These are phyloP conservation scores for Eucalyptus curtisii DNA, from an alignment of 345 rosid species.

Conservation along the genomic window DNA sequence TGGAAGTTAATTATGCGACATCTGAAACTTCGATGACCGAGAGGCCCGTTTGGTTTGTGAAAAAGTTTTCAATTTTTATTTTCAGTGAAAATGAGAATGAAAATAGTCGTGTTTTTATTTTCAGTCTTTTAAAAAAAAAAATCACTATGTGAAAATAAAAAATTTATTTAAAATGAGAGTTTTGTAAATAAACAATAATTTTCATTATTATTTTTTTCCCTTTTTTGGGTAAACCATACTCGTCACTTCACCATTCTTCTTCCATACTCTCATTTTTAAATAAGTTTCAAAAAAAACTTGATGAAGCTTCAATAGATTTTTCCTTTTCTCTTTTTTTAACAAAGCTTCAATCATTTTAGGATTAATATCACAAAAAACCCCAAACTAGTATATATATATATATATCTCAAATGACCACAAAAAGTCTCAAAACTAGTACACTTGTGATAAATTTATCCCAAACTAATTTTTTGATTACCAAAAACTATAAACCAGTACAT, in stretches of 20 bases:
- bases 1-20: not conserved
- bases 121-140: not conserved
- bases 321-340: too few relatives aligned
- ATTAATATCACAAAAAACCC: too few relatives aligned
- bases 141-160: not conserved
- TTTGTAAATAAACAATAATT: too few relatives aligned
- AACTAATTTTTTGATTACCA: fast-evolving
- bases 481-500: fast-evolving
- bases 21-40: not conserved
- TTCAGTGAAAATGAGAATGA: not conserved
- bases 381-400: fast-evolving
- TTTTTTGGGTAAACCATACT: not conserved
- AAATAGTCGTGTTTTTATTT: not conserved
- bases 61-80: not conserved
- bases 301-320: not conserved
- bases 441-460: too few relatives aligned
- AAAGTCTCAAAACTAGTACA: fast-evolving
- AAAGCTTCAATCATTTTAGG: not conserved
- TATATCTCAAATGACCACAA: too few relatives aligned
- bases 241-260: not conserved
- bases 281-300: too few relatives aligned
- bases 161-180: not conserved
- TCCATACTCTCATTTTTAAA: not conserved
- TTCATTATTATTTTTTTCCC: too few relatives aligned
- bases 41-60: not conserved